Evolutionary conservation across 768 basidiomycete genomes (phyloP).

Genomic region (Amanita molliuscula): DNA sequence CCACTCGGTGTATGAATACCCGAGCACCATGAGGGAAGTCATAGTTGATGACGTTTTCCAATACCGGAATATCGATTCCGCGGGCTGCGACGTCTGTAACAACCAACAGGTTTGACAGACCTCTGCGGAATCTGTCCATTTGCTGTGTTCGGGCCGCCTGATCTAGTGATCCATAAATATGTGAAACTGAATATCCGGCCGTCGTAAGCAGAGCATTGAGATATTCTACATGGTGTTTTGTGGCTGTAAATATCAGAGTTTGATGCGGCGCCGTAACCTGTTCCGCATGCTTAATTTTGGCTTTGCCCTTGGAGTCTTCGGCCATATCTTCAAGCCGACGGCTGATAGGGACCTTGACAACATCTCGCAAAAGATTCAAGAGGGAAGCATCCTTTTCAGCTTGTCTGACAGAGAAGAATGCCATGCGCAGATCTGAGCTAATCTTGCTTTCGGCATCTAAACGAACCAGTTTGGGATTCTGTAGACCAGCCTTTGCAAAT

Average conservation of each 20-base stretch:
- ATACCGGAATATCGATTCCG: conserved; percentile 93
- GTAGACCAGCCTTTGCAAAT: conserved; percentile 95
- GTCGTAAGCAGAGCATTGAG: conserved; percentile 65
- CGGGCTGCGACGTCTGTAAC: conserved; percentile 98
- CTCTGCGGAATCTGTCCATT: conserved; percentile 83
- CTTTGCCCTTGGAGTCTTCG: conserved; percentile 29
- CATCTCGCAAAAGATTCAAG: conserved; percentile 73
- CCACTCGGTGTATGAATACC: conserved; percentile 94
- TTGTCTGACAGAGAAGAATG: conserved; percentile 88
- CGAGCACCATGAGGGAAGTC: conserved; percentile 93
- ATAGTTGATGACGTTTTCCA: conserved; percentile 96
- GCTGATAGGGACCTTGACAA: conserved; percentile 71
- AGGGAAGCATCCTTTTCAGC: conserved; percentile 92
- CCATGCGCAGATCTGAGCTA: conserved; percentile 86
- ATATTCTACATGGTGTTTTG: conserved; percentile 99
- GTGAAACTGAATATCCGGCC: conserved; percentile 82
- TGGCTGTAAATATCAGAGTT: conserved; percentile 90
- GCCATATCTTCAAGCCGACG: conserved; percentile 20
- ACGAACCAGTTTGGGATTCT: conserved; percentile 91
- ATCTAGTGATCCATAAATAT: conserved; percentile 93
- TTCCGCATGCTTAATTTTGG: conserved; percentile 41
- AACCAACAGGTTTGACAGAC: conserved; percentile 73
- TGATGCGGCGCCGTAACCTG: conserved; percentile 69
- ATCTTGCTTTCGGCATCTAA: conserved; percentile 95
- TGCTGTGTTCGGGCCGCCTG: conserved; percentile 83